Base-by-base conservation (phyloP, 2,329 filamentous ascomycete species). In the Talaromyces albobiverticillius region DNA sequence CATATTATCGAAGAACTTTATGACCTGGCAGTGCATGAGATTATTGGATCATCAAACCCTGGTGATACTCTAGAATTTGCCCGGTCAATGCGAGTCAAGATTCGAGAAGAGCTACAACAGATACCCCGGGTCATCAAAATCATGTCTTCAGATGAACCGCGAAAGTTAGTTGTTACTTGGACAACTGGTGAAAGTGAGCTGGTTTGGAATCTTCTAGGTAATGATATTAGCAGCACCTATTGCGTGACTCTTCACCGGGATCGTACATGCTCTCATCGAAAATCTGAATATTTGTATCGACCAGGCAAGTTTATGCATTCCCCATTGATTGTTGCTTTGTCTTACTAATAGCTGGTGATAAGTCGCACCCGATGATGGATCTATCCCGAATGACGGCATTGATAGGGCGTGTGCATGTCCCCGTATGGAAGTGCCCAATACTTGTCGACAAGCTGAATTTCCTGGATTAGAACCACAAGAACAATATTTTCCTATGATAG, bases 401-500 rank as follows among this genome's bases (percentile, higher is more conserved):
- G n/a, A n/a, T n/a, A n/a, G n/a, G n/a, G n/a, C n/a, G n/a, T 29
- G 32, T 31, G 22, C 5, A 38, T 49, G 46, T 29, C 46, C 14
- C 6, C 14, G 10, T 11, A 9, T 3, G 14, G 8, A 22, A 16
- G 34, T 49, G 8, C 10, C 31, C 29, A 7, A 40, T 14, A 16
- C 5, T 16, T 6, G 14, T 38, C 22, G n/a, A 13, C 32, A 13
- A 11, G 34, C 23, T n/a, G n/a, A 18, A 18, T 49, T 13, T 38
- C 40, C 23, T 25, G 20, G 2, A n/a, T 13, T 49, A 20, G 34
- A 49, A 18, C 34, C 46, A 38, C 7, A n/a, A 9, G 32, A 49
- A 38, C 32, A 11, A 10, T 49, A 38, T n/a, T 49, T 49, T 10
- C 46, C 46, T 11, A 49, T 49, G 46, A 36, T 49, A 18, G 46